phyloP scores from a whole-genome alignment of 495 filamentous ascomycete genomes.

The Halenospora varia region DNA sequence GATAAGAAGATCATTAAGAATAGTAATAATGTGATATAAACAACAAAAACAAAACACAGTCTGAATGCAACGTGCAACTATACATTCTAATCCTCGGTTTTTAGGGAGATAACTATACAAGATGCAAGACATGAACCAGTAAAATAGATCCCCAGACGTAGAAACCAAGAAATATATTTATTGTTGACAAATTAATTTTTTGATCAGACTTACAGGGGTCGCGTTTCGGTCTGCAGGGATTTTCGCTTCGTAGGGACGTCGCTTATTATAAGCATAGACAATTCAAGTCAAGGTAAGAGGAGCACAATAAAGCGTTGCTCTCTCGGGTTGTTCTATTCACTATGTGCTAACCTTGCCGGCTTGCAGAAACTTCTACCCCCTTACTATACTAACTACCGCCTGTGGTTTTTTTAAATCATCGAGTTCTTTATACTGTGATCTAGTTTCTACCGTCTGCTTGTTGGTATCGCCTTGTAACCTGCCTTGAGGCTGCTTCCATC shows the following conservation, averaged over 20 bases:
- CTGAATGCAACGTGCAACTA: constrained; percentile 4
- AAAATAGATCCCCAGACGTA: constrained; percentile 6
- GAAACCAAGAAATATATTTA: not conserved
- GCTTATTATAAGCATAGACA: too few species aligned
- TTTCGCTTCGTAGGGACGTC: constrained; percentile 13
- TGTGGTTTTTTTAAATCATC: too few species aligned
- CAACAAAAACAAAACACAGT: not conserved
- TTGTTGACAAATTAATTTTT: constrained; percentile 4
- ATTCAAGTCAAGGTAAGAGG: too few species aligned
- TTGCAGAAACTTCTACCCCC: too few species aligned
- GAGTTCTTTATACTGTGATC: too few species aligned
- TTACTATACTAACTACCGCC: too few species aligned
- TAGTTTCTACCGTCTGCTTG: too few species aligned
- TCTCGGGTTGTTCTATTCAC: too few species aligned
- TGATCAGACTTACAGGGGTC: constrained; percentile 5
- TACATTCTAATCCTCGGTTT: constrained; percentile 4
- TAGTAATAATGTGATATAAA: constrained; percentile 3
- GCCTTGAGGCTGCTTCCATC: too few species aligned
- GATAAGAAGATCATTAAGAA: not conserved
- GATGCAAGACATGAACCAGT: constrained; percentile 5
- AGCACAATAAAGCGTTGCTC: too few species aligned
- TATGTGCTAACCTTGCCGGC: too few species aligned
- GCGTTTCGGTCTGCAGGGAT: constrained; percentile 11
- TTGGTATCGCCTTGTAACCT: too few species aligned
- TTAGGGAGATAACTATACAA: constrained; percentile 1